These are phyloP conservation scores for Batrachochytrium dendrobatidis DNA, from an alignment of 371 early-diverging fungal genomes.

Conservation along the genomic window DNA sequence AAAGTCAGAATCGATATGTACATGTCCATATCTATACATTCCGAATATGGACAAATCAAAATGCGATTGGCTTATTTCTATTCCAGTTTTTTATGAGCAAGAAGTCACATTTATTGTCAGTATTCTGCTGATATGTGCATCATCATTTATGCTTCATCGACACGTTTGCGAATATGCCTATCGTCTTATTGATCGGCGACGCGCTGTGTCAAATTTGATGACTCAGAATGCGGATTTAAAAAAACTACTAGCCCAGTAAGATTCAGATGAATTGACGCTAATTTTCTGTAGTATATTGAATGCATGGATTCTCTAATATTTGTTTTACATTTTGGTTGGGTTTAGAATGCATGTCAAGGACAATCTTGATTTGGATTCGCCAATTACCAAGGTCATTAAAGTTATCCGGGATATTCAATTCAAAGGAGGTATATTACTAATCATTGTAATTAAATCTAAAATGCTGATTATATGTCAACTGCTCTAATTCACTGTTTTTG, in stretches of 20 bases:
- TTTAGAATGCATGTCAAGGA: conserved; percentile 25
- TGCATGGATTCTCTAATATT: neutral
- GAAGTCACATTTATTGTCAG: conserved; percentile 28
- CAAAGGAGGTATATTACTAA: conserved; percentile 19
- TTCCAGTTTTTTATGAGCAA: neutral
- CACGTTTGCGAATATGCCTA: conserved; percentile 34
- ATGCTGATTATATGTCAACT: neutral
- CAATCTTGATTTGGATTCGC: conserved; percentile 41
- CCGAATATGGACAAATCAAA: neutral
- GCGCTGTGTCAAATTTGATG: conserved; percentile 18
- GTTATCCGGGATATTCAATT: conserved; percentile 33
- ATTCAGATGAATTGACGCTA: neutral
- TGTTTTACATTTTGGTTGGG: neutral
- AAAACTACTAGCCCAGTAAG: conserved; percentile 24
- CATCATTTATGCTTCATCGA: conserved; percentile 27
- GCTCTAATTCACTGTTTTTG: conserved; percentile 4
- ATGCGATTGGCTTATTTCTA: neutral
- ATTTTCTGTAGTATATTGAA: neutral
- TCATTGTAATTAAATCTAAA: too few relatives aligned
- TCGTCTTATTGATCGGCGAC: conserved; percentile 25
- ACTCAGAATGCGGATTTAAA: conserved; percentile 29
- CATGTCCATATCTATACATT: neutral
- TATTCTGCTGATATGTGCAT: conserved; percentile 20
- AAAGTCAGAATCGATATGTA: neutral
- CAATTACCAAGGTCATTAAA: conserved; percentile 46